Base-by-base conservation (phyloP, 257 asterid species). In the Plectranthus barbatus region DNA sequence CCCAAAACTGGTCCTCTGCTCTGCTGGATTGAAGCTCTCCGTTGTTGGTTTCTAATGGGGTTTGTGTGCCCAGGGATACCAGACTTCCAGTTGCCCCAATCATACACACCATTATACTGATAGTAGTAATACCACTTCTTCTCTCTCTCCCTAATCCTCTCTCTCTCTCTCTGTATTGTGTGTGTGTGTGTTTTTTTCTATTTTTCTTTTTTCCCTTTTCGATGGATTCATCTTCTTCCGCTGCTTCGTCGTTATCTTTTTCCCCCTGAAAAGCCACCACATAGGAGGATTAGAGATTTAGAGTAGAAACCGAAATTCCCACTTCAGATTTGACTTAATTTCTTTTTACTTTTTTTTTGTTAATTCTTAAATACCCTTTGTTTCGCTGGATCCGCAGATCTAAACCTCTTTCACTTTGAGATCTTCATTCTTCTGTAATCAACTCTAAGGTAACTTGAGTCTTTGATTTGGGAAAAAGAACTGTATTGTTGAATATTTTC, bases 11-110 rank as follows among this genome's bases (percentile, higher is more conserved):
- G 89, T 76, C 85, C 86, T 63, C 69, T 77, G 86, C 87, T 75
- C 75, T 65, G 95, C 91, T 87, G 93, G 86, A 76, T 80, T 74
- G 66, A 77, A 91, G 95, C 88, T 88, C 82, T 70, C 76, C 77
- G 59, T 78, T 75, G 86, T 77, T 82, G 89, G 86, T 73, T 81
- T 81, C 88, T 91, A 79, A 88, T 88, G 90, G 93, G 77, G 81
- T 73, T 80, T 83, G 88, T 85, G 86, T 81, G 77, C 75, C 77
- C 79, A 76, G 79, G 62, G 81, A 80, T 76, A 70, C 82, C 84
- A 66, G 62, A 72, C 70, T 64, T 56, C 74, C 79, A 80, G 68
- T 73, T 78, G 65, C 80, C 80, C 73, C 80, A 79, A 84, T 78
- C 89, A 69, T 18, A 68, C 70, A 47, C 56, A 34, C 72, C 70